Evolutionary conservation across 768 basidiomycete species (phyloP), one percentile per base, ranked within the genome.

Genomic region (Mycena maculata): DNA sequence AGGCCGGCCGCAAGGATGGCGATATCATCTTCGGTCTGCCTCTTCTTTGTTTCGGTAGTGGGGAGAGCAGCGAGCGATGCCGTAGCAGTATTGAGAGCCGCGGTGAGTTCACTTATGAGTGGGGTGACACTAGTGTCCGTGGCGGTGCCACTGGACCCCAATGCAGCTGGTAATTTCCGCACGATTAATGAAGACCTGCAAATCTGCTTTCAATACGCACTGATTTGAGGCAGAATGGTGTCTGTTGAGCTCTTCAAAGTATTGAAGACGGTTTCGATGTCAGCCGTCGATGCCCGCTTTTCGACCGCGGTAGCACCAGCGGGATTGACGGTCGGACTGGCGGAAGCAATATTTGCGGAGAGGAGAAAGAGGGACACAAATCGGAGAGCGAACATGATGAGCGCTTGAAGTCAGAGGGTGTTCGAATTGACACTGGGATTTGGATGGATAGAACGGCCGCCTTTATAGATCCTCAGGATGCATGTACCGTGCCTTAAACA

Each of bases 11-110:
- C 65, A 44, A 76, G 71, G 31, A 65, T 54, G 9, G 77, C 77
- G 48, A 78, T 62, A 4, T 76, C 76, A 33, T 70, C 61, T 49
- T 74, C 57, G 2, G 73, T 66, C 69, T 76, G 76, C 52, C 76
- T 70, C 67, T 76, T 74, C 41, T 31, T 20, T 12, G 30, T 45
- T 20, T 8, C 23, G 52, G 31, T n/a, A 20, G 31, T 20, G 63
- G 25, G 61, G 20, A 78, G 71, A 2, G 56, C 61, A 1, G 59
- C 39, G 36, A 77, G 67, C n/a, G 69, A 60, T 2, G 71, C 42
- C 39, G 73, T 63, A 8, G 75, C 71, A 53, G 71, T 71, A 70
- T 71, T 62, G 64, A 78, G 60, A 20, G 74, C 63, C 3, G 52
- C 33, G 31, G 69, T 74, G 41, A 77, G 67, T 16, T 73, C 55